Percentiles rank a stretch among this genome's conserved stretches.
These are phyloP conservation scores for Cladorrhinum sp. DNA, from an alignment of 2,329 filamentous ascomycete species.

Conservation along the genomic window DNA sequence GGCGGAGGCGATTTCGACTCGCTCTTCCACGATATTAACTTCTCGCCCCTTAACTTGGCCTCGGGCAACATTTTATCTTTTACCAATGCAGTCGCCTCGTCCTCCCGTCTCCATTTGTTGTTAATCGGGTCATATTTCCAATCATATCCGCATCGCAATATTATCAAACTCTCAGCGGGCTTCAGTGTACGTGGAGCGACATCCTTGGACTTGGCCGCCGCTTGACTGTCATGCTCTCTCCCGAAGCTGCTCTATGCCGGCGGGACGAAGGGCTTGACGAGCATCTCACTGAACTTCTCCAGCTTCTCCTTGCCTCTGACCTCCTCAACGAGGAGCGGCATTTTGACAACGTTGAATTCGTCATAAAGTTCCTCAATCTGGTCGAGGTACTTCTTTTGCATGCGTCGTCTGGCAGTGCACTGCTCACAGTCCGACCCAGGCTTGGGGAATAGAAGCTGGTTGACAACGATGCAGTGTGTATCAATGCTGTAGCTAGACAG, in stretches of 20 bases:
- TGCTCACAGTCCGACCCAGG: slow-evolving; percentile 84
- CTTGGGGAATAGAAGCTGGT: slow-evolving; percentile 92
- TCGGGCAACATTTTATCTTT: no score
- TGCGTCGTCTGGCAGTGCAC: slow-evolving; percentile 90
- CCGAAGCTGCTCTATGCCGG: slow-evolving; percentile 38
- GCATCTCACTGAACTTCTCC: slow-evolving; percentile 85
- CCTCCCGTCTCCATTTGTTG: no score
- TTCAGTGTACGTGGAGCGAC: no score
- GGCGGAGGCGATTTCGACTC: no score
- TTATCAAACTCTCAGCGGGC: no score
- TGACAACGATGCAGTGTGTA: slow-evolving; percentile 95
- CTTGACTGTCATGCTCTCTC: background rate
- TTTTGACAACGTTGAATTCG: slow-evolving; percentile 98
- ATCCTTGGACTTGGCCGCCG: no score
- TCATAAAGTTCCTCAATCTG: slow-evolving; percentile 98
- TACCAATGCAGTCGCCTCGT: no score
- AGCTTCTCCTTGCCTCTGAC: slow-evolving; percentile 92
- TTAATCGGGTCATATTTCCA: no score
- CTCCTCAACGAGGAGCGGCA: slow-evolving; percentile 94
- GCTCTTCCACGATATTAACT: no score
- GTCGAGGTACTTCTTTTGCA: slow-evolving; percentile 99
- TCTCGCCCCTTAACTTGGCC: no score
- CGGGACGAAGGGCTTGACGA: slow-evolving; percentile 71
- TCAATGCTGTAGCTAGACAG: slow-evolving; percentile 90
- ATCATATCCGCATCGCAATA: no score